These are phyloP conservation scores for Colletotrichum sp. DNA, from an alignment of 2,329 filamentous ascomycete species.

Conservation along the genomic window DNA sequence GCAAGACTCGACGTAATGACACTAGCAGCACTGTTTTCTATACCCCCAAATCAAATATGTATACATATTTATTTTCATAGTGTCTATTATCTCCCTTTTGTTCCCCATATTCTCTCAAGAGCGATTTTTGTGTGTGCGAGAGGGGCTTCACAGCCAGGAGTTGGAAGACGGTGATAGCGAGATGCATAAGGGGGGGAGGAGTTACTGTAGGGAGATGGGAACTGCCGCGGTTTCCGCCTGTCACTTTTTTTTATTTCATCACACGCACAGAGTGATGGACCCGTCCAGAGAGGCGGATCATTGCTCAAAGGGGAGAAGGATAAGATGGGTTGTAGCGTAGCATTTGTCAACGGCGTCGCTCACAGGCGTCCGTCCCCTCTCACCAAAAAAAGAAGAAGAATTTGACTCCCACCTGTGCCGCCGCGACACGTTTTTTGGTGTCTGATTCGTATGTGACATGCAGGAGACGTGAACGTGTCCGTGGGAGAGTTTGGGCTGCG, in stretches of 20 bases:
- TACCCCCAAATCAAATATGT: constrained; percentile 5
- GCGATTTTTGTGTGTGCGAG: background rate
- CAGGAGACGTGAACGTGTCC: background rate
- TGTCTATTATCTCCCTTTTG: background rate
- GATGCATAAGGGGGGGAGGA: background rate
- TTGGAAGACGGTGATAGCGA: background rate
- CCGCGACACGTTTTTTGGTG: background rate
- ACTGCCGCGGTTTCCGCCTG: constrained; percentile 7
- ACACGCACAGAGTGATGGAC: background rate
- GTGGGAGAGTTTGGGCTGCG: background rate
- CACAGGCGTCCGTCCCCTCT: background rate
- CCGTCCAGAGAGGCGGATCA: background rate
- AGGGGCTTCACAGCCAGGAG: background rate
- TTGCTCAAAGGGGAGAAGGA: background rate
- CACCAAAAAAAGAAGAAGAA: background rate
- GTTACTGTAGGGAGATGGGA: background rate
- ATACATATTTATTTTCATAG: constrained; percentile 6
- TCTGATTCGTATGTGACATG: background rate
- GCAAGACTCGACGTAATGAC: constrained; percentile 5
- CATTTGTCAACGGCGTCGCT: background rate
- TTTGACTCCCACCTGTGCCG: background rate
- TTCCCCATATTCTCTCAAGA: background rate
- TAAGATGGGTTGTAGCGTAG: background rate
- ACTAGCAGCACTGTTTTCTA: constrained; percentile 2
- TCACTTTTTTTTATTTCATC: background rate